Base-by-base conservation (phyloP, 345 rosid species). In the Brassica carinata region DNA sequence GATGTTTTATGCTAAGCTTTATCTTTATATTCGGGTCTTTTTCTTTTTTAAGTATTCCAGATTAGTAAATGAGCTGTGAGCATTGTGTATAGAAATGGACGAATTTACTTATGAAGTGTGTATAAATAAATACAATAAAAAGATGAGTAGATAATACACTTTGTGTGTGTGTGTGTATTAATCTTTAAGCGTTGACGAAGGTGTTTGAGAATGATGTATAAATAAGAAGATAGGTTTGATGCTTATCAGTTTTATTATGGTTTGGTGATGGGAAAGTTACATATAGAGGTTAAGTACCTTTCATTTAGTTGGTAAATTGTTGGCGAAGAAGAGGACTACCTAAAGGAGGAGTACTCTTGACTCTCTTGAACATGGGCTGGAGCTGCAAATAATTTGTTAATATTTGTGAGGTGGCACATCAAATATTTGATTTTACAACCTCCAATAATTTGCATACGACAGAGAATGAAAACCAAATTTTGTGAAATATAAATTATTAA, bases 241-340 rank as follows among this genome's bases (percentile, higher is more conserved):
- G 51, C 63, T 26, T 69, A 6, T 30, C 63, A 43, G 70, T 69
- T 30, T 64, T 64, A 58, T 19, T 51, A 7, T 68, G 26, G 78
- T 74, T 74, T 59, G 78, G 69, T 79, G 68, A 73, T 59, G 57
- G 13, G 74, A 74, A 19, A 73, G 40, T 33, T 61, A 68, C 65
- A 30, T 78, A 26, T 30, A 30, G 58, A 74, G 70, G 57, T 19
- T 73, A 61, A 67, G 79, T 80, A 80, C 26, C 83, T 80, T 80
- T 79, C 40, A 68, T 4, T n/a, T 48, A 69, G 71, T 74, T 62
- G 83, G 79, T 80, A 57, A 33, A 74, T 67, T 51, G 59, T 80
- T 63, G 83, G 75, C 51, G 71, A 74, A 69, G 71, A 68, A 74
- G 75, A 74, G 31, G 71, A 74, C 65, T 30, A 19, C 65, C 38